Base-by-base conservation (phyloP, 805 yeast species). In the Yarrowia bubula region DNA sequence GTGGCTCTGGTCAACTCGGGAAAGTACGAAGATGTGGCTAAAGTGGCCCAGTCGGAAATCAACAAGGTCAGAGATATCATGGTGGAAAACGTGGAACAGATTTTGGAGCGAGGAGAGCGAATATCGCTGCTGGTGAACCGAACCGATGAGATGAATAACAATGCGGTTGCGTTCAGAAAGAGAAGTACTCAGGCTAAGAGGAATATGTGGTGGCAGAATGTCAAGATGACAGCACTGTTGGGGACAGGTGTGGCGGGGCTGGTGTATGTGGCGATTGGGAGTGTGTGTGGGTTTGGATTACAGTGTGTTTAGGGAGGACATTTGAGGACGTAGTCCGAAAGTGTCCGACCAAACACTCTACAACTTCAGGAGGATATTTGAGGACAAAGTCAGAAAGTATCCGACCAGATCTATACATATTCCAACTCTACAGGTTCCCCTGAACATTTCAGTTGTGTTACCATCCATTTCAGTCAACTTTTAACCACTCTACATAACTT, bases 51-150 rank as follows among this genome's bases (percentile, higher is more conserved):
- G 61, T 60, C 68, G 66, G 92, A 88, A 67, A 80, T 88, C 18
- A 84, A 83, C 64, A 86, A 86, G 71, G 89, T 88, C 28, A 78
- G 87, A 68, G 82, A 82, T 62, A 75, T 88, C 67, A 87, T 88
- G 92, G 81, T 85, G 66, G 89, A 86, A 67, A 89, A 88, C 71
- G 85, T 88, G 64, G 90, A 86, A 70, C 81, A 84, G 72, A 81
- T 91, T 31, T 77, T 90, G 69, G 85, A 84, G 69, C 82, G 97
- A 61, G 96, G 96, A 18, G 96, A 90, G 71, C 82, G 89, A 62
- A 84, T 90, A 66, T 83, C 84, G 69, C 75, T 83, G 43, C 79
- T 90, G 68, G 93, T 90, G 35, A 89, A 87, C 74, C 90, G 90
- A 74, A 91, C 97, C 1, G 87, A 88, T 67, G 80, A 85, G 63